phyloP scores from a whole-genome alignment of 1,284 basidiomycete genomes.

The Pisolithus thermaeus region DNA sequence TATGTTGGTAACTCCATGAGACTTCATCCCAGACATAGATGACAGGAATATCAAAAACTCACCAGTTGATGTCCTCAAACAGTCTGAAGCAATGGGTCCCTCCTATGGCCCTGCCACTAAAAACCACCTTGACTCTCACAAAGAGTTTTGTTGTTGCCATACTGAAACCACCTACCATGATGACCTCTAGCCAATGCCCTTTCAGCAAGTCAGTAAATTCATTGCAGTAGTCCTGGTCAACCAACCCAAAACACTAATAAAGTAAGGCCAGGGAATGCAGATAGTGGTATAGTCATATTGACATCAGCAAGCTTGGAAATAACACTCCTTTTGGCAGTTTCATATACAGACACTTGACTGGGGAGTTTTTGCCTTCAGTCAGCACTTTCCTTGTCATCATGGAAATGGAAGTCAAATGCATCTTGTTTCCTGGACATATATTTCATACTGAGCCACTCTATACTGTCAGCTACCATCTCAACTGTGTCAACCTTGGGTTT shows the following conservation, averaged over 20 bases:
- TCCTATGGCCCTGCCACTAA: constrained; percentile 25
- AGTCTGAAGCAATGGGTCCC: constrained; percentile 20
- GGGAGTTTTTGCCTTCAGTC: constrained; percentile 78
- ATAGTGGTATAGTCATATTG: constrained; percentile 14
- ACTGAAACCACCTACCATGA: constrained; percentile 86
- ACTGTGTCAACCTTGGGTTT: constrained; percentile 63
- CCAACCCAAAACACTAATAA: constrained; percentile 31
- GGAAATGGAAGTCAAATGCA: constrained; percentile 54
- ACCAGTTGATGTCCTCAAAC: constrained; percentile 32
- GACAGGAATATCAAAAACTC: constrained; percentile 60
- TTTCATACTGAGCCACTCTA: constrained; percentile 88
- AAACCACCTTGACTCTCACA: constrained; percentile 54
- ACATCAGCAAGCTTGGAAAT: constrained; percentile 75
- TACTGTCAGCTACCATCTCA: constrained; percentile 88
- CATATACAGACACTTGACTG: constrained; percentile 82
- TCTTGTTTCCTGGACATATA: constrained; percentile 72
- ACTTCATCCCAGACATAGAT: constrained; percentile 89
- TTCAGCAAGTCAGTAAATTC: constrained; percentile 81
- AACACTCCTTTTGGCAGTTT: constrained; percentile 78
- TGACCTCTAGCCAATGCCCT: constrained; percentile 80
- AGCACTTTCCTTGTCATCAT: constrained; percentile 55
- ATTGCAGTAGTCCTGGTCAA: constrained; percentile 58
- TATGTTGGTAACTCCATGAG: constrained; percentile 88
- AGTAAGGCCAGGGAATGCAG: constrained; percentile 8
- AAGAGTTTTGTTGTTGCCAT: constrained; percentile 76